Conservation (phyloP, 306 rosid genomes). For the Trifolium fragiferum region DNA sequence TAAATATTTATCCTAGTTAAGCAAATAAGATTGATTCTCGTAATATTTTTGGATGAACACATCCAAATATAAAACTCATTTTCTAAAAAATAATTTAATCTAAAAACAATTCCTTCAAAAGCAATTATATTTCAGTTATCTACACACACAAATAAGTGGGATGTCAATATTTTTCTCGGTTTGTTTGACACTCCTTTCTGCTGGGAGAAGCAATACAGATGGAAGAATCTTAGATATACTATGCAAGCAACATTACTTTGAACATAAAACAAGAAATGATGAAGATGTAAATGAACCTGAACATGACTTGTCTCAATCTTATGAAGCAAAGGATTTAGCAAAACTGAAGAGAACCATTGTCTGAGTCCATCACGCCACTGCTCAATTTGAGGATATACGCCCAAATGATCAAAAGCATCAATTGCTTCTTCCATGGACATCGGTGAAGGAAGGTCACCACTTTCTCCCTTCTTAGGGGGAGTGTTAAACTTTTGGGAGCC, state of each 20-base stretch:
- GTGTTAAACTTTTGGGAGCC: conserved; percentile 89
- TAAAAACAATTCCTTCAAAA: conserved; percentile 18
- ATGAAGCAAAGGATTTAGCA: conserved; percentile 76
- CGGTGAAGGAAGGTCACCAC: conserved; percentile 84
- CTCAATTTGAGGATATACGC: conserved; percentile 92
- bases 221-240: conserved; percentile 16
- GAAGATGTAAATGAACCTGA: conserved; percentile 60
- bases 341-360: conserved; percentile 84
- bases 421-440: conserved; percentile 93
- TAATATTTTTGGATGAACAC: conserved; percentile 19
- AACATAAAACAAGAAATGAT: conserved; percentile 32
- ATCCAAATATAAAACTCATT: conserved; percentile 23
- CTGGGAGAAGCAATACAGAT: not conserved
- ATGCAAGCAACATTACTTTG: conserved; percentile 25
- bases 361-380: conserved; percentile 92
- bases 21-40: conserved; percentile 6
- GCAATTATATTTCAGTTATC: not conserved
- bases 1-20: not conserved
- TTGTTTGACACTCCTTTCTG: conserved; percentile 7
- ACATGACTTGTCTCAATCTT: conserved; percentile 85
- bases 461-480: conserved; percentile 91
- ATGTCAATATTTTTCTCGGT: not conserved
- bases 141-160: not conserved
- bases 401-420: conserved; percentile 78
- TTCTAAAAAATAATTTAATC: conserved; percentile 3